phyloP scores from a whole-genome alignment of 345 rosid species.

The Firmiana major region DNA sequence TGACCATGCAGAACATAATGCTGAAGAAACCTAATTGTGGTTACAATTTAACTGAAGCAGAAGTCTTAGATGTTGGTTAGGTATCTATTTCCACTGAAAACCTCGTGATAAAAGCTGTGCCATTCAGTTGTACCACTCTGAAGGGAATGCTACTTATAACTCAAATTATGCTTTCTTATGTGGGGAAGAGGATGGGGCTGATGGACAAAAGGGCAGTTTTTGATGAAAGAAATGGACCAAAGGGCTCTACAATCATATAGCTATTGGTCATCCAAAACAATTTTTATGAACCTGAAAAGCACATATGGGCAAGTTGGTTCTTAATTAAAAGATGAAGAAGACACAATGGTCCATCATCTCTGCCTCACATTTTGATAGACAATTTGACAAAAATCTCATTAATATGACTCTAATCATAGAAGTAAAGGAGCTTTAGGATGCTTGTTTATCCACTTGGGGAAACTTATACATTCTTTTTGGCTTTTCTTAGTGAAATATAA shows the following conservation, averaged over 20 bases:
- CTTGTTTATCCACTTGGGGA: not conserved
- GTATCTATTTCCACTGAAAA: not conserved
- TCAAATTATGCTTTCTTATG: not conserved
- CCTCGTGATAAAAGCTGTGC: not conserved
- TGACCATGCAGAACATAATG: not conserved
- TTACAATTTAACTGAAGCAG: no score
- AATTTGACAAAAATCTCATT: not conserved
- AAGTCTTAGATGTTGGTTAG: not conserved
- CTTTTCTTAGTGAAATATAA: not conserved
- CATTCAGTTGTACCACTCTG: slow-evolving; percentile 19
- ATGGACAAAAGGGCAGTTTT: not conserved
- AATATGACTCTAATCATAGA: not conserved
- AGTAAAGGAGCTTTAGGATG: not conserved
- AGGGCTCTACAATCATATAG: not conserved
- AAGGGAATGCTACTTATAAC: slow-evolving; percentile 8
- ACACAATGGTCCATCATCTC: slow-evolving; percentile 6
- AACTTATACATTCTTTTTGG: not conserved
- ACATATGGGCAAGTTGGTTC: slow-evolving; percentile 20
- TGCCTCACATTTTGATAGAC: not conserved
- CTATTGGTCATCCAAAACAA: not conserved
- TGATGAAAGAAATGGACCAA: slow-evolving; percentile 1
- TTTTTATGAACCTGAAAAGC: not conserved
- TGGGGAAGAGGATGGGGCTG: not conserved
- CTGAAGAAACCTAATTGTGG: no score
- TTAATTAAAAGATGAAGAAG: slow-evolving; percentile 9